Conservation (phyloP, 805 yeast species). For the Cyberlindnera mycetangii region DNA sequence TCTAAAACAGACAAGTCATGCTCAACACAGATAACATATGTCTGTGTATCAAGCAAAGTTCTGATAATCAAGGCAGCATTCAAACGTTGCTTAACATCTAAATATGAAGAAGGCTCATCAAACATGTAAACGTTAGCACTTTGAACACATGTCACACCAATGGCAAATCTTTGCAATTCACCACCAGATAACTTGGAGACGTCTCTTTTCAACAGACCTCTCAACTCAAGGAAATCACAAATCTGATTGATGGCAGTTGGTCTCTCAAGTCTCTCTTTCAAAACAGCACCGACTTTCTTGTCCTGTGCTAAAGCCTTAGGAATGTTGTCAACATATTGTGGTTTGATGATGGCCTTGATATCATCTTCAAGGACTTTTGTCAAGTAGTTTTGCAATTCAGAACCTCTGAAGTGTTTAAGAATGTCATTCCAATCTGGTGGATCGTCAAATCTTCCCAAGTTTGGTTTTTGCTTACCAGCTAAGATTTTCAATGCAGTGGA, state of each 20-base stretch:
- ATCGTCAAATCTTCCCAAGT: slow-evolving; percentile 87
- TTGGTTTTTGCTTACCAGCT: slow-evolving; percentile 97
- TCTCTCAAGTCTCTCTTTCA: slow-evolving; percentile 76
- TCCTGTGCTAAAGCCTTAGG: slow-evolving; percentile 94
- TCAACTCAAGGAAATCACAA: slow-evolving; percentile 69
- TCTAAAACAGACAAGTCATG: slow-evolving; percentile 98
- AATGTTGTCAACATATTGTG: slow-evolving; percentile 96
- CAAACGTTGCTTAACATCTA: slow-evolving; percentile 98
- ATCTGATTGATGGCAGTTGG: slow-evolving; percentile 60
- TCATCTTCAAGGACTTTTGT: slow-evolving; percentile 91
- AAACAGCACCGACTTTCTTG: slow-evolving; percentile 79
- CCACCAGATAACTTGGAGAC: slow-evolving; percentile 93
- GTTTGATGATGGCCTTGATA: slow-evolving; percentile 95
- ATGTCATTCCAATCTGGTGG: slow-evolving; percentile 99
- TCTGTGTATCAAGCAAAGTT: slow-evolving; percentile 69
- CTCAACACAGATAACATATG: slow-evolving; percentile 94
- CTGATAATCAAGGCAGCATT: slow-evolving; percentile 95
- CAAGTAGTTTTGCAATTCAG: slow-evolving; percentile 94
- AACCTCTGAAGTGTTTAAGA: slow-evolving; percentile 88
- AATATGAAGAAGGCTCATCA: slow-evolving; percentile 97
- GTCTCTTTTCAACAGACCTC: slow-evolving; percentile 79
- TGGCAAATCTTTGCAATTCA: slow-evolving; percentile 96
- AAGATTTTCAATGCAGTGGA: slow-evolving; percentile 94
- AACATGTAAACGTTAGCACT: slow-evolving; percentile 96
- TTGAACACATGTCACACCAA: slow-evolving; percentile 96